Evolutionary conservation across 2,329 filamentous ascomycete species (phyloP).

Genomic region (Bimuria novae-zelandiae): DNA sequence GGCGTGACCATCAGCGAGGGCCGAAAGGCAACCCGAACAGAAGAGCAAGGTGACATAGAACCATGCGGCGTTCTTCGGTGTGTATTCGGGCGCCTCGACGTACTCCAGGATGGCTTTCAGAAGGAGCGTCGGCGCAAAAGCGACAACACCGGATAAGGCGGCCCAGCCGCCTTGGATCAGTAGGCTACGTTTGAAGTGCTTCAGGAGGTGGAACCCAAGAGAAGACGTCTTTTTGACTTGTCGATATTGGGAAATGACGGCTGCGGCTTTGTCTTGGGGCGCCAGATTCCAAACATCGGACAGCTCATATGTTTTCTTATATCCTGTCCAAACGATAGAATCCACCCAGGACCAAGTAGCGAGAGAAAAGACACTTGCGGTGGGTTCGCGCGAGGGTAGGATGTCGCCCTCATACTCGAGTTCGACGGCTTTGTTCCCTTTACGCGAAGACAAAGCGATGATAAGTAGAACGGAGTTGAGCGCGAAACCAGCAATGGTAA

Average conservation of each 20-base stretch:
- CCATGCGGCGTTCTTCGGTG: slow-evolving; percentile 88
- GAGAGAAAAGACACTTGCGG: slow-evolving; percentile 86
- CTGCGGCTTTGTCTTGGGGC: slow-evolving; percentile 83
- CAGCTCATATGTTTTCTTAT: slow-evolving; percentile 81
- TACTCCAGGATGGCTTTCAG: slow-evolving; percentile 92
- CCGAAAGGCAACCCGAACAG: slow-evolving; percentile 78
- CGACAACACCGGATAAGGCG: slow-evolving; percentile 77
- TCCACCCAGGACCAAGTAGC: slow-evolving; percentile 92
- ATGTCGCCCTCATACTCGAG: slow-evolving; percentile 89
- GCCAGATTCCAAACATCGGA: slow-evolving; percentile 89
- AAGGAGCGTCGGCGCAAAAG: slow-evolving; percentile 88
- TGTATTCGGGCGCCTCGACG: slow-evolving; percentile 78
- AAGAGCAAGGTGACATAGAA: slow-evolving; percentile 92
- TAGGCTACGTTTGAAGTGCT: slow-evolving; percentile 79
- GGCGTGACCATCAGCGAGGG: slow-evolving; percentile 81
- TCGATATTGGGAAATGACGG: slow-evolving; percentile 80
- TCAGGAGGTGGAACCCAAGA: slow-evolving; percentile 78
- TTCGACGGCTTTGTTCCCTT: slow-evolving; percentile 87
- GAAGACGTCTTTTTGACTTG: slow-evolving; percentile 80
- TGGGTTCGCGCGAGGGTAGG: slow-evolving; percentile 82
- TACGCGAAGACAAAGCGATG: slow-evolving; percentile 80
- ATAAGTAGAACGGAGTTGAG: slow-evolving; percentile 74
- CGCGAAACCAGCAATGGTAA: slow-evolving; percentile 75
- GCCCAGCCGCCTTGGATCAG: slow-evolving; percentile 81
- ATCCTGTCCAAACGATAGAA: slow-evolving; percentile 84